These are phyloP conservation scores for Leccinum uliginosum DNA, from an alignment of 768 basidiomycete species.

Conservation along the genomic window DNA sequence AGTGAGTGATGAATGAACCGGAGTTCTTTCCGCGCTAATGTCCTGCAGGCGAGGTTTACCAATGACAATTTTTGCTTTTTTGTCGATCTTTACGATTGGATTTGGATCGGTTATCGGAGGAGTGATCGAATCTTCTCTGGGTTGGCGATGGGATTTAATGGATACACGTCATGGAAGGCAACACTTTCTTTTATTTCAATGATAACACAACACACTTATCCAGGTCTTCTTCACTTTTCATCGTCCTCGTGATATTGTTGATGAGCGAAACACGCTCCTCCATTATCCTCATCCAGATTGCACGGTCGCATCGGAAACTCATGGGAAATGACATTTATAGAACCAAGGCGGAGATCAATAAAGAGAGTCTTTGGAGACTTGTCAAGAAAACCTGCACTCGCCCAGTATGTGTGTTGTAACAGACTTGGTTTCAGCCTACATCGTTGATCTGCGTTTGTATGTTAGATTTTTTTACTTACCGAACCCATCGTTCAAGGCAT, in stretches of 20 bases:
- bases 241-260: slow-evolving; percentile 46
- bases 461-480: slow-evolving; percentile 22
- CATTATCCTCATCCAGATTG: slow-evolving; percentile 65
- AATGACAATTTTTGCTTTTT: slow-evolving; percentile 65
- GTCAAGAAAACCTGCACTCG: slow-evolving; percentile 67
- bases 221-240: slow-evolving; percentile 50
- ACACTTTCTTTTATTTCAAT: neutral
- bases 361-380: slow-evolving; percentile 46
- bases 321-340: slow-evolving; percentile 59
- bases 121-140: slow-evolving; percentile 57
- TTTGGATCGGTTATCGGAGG: slow-evolving; percentile 61
- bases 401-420: slow-evolving; percentile 53
- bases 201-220: neutral
- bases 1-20: slow-evolving; percentile 38
- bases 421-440: neutral
- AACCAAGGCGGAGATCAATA: slow-evolving; percentile 59
- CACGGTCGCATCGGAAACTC: slow-evolving; percentile 57
- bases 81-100: slow-evolving; percentile 54
- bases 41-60: slow-evolving; percentile 61
- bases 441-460: slow-evolving; percentile 1
- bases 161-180: slow-evolving; percentile 58
- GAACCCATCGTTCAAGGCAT: slow-evolving; percentile 75
- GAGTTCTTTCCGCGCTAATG: neutral
- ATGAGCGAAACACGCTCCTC: slow-evolving; percentile 71
- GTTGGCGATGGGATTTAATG: slow-evolving; percentile 85